Evolutionary conservation across 1,284 basidiomycete genomes (phyloP).

Genomic region (Sanghuangporus sanghuang): DNA sequence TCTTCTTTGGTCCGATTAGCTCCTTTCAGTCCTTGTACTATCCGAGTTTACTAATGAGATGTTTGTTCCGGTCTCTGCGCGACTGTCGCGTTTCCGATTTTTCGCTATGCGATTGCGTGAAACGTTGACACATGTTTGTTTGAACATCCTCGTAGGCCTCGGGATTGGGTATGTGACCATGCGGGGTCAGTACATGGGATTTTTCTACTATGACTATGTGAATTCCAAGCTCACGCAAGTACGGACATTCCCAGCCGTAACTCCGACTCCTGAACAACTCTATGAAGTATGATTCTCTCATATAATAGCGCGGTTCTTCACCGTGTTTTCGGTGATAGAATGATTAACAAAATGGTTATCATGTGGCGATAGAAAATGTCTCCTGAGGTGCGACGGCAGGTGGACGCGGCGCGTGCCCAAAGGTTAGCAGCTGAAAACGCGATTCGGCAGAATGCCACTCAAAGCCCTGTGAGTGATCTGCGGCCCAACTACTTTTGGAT

Average conservation of each 20-base stretch:
- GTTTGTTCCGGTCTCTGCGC: too few species aligned
- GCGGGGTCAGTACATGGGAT: constrained; percentile 6
- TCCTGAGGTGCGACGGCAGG: constrained; percentile 20
- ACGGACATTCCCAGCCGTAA: constrained; percentile 14
- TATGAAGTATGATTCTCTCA: constrained; percentile 17
- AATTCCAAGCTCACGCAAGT: not conserved
- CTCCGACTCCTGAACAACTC: constrained; percentile 22
- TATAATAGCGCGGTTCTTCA: not conserved
- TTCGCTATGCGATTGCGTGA: not conserved
- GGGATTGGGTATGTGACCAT: constrained; percentile 17
- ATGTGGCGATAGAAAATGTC: constrained; percentile 17
- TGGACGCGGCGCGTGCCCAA: constrained; percentile 17
- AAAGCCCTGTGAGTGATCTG: constrained; percentile 6
- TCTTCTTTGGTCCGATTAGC: not conserved
- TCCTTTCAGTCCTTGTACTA: not conserved
- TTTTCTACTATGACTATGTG: not conserved
- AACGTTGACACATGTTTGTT: not conserved
- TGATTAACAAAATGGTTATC: not conserved
- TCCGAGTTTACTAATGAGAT: not conserved
- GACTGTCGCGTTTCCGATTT: not conserved
- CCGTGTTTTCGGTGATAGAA: not conserved
- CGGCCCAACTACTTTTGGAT: not conserved
- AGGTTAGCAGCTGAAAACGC: constrained; percentile 17
- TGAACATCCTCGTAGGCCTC: constrained; percentile 1
- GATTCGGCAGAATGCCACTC: constrained; percentile 4